A percentile compares a stretch with the other conserved stretches of the same genome.
These are phyloP conservation scores for Vaccinium vitisidaea DNA, from an alignment of 148 eudicot genomes.

Conservation along the genomic window DNA sequence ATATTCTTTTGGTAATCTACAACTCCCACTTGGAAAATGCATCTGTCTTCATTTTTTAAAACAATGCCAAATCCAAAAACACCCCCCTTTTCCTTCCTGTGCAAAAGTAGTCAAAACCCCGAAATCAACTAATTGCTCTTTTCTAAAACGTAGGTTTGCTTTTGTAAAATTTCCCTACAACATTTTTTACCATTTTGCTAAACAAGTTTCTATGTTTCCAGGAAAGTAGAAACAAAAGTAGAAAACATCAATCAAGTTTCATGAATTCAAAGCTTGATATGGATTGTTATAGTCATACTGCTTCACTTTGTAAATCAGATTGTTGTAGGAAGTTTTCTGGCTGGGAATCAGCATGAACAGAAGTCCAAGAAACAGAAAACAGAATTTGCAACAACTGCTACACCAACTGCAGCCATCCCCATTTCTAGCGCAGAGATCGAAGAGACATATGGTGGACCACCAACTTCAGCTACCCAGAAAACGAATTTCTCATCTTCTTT, in stretches of 20 bases:
- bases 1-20: neutral
- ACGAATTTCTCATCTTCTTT: conserved; percentile 35
- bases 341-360: conserved; percentile 82
- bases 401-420: conserved; percentile 47
- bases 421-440: conserved; percentile 46
- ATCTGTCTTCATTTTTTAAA: neutral
- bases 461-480: conserved; percentile 29
- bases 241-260: neutral
- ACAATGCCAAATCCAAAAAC: neutral
- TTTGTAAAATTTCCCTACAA: neutral
- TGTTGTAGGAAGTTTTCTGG: conserved; percentile 85
- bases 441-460: conserved; percentile 40
- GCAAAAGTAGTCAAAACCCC: neutral
- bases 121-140: neutral
- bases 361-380: conserved; percentile 72
- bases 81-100: neutral
- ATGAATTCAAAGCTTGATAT: neutral
- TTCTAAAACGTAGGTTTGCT: neutral
- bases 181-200: neutral
- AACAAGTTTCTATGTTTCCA: neutral
- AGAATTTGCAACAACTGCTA: conserved; percentile 34
- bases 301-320: conserved; percentile 41
- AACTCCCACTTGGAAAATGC: neutral
- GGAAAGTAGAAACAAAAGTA: neutral
- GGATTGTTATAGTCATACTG: neutral